Evolutionary conservation across 345 rosid species (phyloP).

Genomic region (Camelina laxa): DNA sequence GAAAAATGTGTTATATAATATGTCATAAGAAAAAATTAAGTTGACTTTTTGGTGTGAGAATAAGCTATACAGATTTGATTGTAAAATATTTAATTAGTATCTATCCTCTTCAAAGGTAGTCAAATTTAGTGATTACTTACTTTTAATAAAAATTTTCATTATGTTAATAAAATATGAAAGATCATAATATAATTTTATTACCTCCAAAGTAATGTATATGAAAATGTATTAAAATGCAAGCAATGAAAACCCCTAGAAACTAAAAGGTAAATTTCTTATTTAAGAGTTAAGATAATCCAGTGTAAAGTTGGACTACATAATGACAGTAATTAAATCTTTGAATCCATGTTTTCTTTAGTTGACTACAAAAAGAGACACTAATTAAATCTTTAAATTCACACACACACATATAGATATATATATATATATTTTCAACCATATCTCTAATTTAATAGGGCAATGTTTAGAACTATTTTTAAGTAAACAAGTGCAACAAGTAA

Average conservation of each 20-base stretch:
- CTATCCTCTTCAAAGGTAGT: neutral
- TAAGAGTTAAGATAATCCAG: neutral
- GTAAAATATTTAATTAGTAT: neutral
- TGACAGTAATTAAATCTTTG: neutral
- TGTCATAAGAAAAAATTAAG: neutral
- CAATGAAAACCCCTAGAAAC: neutral
- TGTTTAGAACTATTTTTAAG: neutral
- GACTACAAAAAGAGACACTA: slow-evolving; percentile 3
- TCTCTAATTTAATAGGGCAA: slow-evolving; percentile 1
- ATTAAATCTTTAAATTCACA: neutral
- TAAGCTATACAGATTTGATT: neutral
- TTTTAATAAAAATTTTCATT: neutral
- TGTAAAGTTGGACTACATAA: neutral
- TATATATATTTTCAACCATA: slow-evolving; percentile 26
- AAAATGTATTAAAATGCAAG: neutral
- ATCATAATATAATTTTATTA: neutral
- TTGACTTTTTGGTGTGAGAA: neutral
- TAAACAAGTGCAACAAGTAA: neutral
- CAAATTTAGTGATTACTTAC: neutral
- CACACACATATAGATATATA: too few relatives aligned
- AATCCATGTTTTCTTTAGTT: neutral
- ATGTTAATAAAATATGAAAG: neutral
- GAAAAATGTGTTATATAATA: neutral
- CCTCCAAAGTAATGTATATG: neutral
- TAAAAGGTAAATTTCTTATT: neutral